phyloP scores from a whole-genome alignment of 1,284 basidiomycete species.

The Puccinia coronata region DNA sequence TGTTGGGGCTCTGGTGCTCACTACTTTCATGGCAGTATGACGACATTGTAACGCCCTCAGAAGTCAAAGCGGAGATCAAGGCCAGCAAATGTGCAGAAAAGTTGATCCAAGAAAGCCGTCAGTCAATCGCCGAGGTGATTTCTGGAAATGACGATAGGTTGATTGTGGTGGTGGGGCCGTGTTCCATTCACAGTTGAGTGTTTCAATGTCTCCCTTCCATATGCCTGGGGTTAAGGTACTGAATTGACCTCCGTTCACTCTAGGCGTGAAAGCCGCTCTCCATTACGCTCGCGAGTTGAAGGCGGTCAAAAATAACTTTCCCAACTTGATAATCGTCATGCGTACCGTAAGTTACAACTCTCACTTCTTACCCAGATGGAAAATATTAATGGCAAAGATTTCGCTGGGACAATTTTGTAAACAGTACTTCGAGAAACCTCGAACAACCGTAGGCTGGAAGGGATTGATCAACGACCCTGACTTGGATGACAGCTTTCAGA shows the following conservation, averaged over 20 bases:
- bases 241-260: slow-evolving; percentile 55
- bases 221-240: background rate
- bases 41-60: slow-evolving; percentile 2
- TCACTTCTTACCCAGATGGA: too few species aligned
- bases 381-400: background rate
- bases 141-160: slow-evolving; percentile 58
- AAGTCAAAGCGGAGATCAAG: slow-evolving; percentile 37
- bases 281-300: slow-evolving; percentile 82
- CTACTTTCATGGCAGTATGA: too few species aligned
- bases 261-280: slow-evolving; percentile 71
- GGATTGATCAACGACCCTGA: slow-evolving; percentile 72
- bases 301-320: slow-evolving; percentile 66
- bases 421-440: slow-evolving; percentile 65
- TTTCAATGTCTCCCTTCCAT: background rate
- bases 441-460: slow-evolving; percentile 76
- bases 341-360: slow-evolving; percentile 85
- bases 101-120: slow-evolving; percentile 11
- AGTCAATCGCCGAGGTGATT: slow-evolving; percentile 50
- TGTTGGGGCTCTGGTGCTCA: too few species aligned
- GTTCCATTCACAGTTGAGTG: slow-evolving; percentile 74
- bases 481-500: slow-evolving; percentile 88
- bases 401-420: too few species aligned
- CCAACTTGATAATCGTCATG: slow-evolving; percentile 87
- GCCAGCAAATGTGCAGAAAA: slow-evolving; percentile 11
- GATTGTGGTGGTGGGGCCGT: slow-evolving; percentile 69